Evolutionary conservation across 78 protist genomes (phyloP).

Genomic region (Polysphondylium violaceum): DNA sequence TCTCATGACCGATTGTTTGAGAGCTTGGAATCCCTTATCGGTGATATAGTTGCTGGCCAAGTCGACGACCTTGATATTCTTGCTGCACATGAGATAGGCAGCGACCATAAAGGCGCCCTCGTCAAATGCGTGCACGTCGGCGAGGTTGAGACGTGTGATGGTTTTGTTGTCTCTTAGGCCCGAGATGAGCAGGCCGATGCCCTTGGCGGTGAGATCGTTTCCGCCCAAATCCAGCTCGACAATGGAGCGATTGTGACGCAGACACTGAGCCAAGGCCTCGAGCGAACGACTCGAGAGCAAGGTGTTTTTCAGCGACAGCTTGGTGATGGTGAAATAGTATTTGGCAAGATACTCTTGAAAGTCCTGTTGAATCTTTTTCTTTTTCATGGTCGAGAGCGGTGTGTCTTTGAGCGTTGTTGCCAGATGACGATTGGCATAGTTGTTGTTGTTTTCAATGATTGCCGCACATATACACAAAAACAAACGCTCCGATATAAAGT

Average conservation of each 20-base stretch:
- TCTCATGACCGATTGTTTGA: slow-evolving; percentile 26
- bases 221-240: slow-evolving; percentile 64
- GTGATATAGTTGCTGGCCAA: slow-evolving; percentile 51
- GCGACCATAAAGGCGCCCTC: slow-evolving; percentile 70
- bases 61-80: slow-evolving; percentile 20
- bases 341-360: slow-evolving; percentile 12
- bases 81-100: slow-evolving; percentile 26
- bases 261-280: slow-evolving; percentile 38
- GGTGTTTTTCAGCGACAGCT: slow-evolving; percentile 45
- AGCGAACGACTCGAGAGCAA: slow-evolving; percentile 19
- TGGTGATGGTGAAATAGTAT: slow-evolving; percentile 52
- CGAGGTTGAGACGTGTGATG: slow-evolving; percentile 47
- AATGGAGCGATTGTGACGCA: slow-evolving; percentile 19
- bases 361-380: slow-evolving; percentile 50
- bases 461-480: slow-evolving; percentile 53
- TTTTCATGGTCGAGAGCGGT: slow-evolving; percentile 44
- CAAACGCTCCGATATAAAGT: slow-evolving; percentile 25
- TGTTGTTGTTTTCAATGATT: slow-evolving; percentile 39
- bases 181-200: slow-evolving; percentile 15
- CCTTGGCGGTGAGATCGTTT: slow-evolving; percentile 23
- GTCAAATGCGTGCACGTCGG: slow-evolving; percentile 62
- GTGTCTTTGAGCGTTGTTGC: slow-evolving; percentile 43
- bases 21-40: slow-evolving; percentile 53
- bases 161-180: slow-evolving; percentile 52
- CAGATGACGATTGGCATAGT: slow-evolving; percentile 59